Percentiles rank a stretch among this genome's conserved stretches.
Evolutionary conservation across 257 asterid species (phyloP).

Genomic region (Solanum piurae): DNA sequence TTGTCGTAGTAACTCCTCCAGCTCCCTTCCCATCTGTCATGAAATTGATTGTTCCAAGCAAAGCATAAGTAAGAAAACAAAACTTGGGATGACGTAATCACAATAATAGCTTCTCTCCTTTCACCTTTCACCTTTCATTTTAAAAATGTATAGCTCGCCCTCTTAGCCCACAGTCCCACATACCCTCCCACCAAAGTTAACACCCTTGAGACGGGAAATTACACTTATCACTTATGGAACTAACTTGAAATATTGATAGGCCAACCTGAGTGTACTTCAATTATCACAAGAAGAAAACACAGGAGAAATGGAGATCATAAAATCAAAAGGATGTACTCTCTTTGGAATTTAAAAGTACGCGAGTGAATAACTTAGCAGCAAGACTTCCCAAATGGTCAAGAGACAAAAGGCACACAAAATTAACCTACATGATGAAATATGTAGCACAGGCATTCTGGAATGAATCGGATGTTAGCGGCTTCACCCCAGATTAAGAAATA

Average conservation of each 20-base stretch:
- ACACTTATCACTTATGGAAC: neutral
- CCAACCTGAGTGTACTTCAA: neutral
- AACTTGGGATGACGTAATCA: neutral
- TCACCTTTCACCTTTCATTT: neutral
- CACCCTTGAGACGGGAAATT: neutral
- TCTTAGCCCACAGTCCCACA: neutral
- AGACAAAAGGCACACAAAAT: neutral
- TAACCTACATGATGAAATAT: slow-evolving; percentile 88
- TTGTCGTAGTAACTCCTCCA: slow-evolving; percentile 60
- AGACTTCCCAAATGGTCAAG: neutral
- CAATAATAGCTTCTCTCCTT: neutral
- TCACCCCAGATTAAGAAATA: slow-evolving; percentile 97
- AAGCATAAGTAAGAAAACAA: slow-evolving; percentile 1
- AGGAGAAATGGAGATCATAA: neutral
- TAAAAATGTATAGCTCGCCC: neutral
- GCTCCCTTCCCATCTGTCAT: slow-evolving; percentile 88
- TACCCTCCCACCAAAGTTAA: neutral
- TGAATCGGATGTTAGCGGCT: slow-evolving; percentile 90
- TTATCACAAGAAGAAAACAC: neutral
- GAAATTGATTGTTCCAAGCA: slow-evolving; percentile 10
- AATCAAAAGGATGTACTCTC: neutral
- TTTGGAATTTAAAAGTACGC: neutral
- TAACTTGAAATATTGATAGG: neutral
- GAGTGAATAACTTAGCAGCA: neutral
- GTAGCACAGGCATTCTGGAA: slow-evolving; percentile 99